These are phyloP conservation scores for Ichthyophthirius multifiliis DNA, from an alignment of 169 alveolate species.

Conservation along the genomic window DNA sequence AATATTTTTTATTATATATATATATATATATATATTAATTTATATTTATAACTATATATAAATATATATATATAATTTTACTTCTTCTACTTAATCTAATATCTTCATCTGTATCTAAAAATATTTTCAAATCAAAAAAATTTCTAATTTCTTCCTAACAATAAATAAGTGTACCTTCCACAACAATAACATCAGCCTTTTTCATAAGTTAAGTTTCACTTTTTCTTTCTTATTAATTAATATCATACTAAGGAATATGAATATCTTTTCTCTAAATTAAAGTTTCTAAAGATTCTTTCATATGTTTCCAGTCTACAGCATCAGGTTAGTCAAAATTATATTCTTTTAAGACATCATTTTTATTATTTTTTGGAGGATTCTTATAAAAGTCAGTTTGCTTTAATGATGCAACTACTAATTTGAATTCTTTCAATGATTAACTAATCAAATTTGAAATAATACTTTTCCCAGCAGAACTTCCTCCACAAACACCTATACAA, in stretches of 20 bases:
- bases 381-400: slow-evolving; percentile 43
- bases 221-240: slow-evolving; percentile 20
- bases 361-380: background rate
- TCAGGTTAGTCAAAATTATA: slow-evolving; percentile 52
- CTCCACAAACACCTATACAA: slow-evolving; percentile 44
- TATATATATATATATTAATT: too few species aligned
- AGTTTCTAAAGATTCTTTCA: slow-evolving; percentile 28
- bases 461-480: slow-evolving; percentile 56
- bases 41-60: too few species aligned
- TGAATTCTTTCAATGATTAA: background rate
- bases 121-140: slow-evolving; percentile 42
- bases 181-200: slow-evolving; percentile 40
- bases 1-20: too few species aligned
- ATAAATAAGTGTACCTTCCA: slow-evolving; percentile 60
- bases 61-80: too few species aligned
- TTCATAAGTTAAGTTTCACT: slow-evolving; percentile 33
- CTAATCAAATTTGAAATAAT: slow-evolving; percentile 39
- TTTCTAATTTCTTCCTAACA: background rate
- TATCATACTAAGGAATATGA: slow-evolving; percentile 36
- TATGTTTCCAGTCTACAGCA: slow-evolving; percentile 53
- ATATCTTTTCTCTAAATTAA: slow-evolving; percentile 24
- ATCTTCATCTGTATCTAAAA: slow-evolving; percentile 65
- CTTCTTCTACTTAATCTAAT: slow-evolving; percentile 61
- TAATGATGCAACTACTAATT: slow-evolving; percentile 6
- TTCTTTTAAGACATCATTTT: slow-evolving; percentile 25